Percentiles rank a stretch among this genome's conserved stretches.
Evolutionary conservation across 1,139 yeast species (phyloP).

Genomic region (Diutina mesorugosa): DNA sequence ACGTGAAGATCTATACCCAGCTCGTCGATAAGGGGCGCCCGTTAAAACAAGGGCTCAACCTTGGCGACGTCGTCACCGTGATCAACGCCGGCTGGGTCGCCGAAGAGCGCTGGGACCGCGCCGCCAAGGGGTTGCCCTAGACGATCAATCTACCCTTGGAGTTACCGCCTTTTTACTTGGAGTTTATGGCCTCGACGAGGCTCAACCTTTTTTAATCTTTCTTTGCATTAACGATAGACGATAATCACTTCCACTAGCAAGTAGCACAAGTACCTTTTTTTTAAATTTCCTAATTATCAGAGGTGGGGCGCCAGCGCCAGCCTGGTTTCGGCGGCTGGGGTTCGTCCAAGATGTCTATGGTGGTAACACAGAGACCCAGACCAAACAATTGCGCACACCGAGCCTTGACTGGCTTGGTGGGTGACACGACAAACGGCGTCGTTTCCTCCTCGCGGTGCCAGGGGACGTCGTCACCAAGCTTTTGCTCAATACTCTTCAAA

Average conservation of each 20-base stretch:
- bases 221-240: not conserved
- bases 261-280: too few species aligned
- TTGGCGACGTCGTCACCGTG: conserved; percentile 45
- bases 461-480: not conserved
- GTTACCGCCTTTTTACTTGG: too few species aligned
- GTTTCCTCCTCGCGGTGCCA: not conserved
- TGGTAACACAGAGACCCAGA: not conserved
- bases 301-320: not conserved
- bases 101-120: conserved; percentile 51
- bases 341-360: not conserved
- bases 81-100: conserved; percentile 63
- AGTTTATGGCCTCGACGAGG: too few species aligned
- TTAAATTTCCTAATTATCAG: not conserved
- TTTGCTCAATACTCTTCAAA: not conserved
- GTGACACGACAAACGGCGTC: not conserved
- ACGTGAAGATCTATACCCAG: conserved; percentile 41
- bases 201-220: too few species aligned
- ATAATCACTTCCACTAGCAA: too few species aligned
- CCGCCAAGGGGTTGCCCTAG: conserved; percentile 31
- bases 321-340: not conserved
- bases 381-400: not conserved
- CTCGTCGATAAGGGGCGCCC: conserved; percentile 46
- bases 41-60: conserved; percentile 44
- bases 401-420: not conserved
- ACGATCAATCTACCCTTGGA: not conserved